These are phyloP conservation scores for Aspergillus fischeri DNA, from an alignment of 2,329 filamentous ascomycete species.

Conservation along the genomic window DNA sequence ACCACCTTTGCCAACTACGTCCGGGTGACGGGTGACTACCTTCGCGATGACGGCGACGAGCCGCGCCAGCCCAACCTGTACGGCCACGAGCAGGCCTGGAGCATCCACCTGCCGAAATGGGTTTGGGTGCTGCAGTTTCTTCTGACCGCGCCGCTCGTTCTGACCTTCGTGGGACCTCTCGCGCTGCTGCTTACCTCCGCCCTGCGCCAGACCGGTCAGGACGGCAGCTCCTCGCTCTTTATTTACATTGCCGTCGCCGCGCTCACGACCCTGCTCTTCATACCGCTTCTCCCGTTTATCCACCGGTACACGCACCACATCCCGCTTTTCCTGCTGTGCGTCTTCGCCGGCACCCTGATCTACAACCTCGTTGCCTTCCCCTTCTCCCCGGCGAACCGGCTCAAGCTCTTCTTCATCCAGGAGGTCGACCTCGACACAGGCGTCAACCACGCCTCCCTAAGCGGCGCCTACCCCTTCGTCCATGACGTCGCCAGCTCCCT, in stretches of 20 bases:
- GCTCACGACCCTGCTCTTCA: slow-evolving; percentile 66
- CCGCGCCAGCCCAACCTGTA: slow-evolving; percentile 46
- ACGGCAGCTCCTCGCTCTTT: slow-evolving; percentile 68
- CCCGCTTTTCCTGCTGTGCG: slow-evolving; percentile 67
- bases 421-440: slow-evolving; percentile 70
- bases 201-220: slow-evolving; percentile 74
- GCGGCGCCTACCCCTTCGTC: slow-evolving; percentile 65
- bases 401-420: slow-evolving; percentile 87
- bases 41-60: slow-evolving; percentile 25
- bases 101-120: slow-evolving; percentile 70
- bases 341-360: slow-evolving; percentile 71
- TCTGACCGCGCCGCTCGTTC: slow-evolving; percentile 69
- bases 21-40: slow-evolving; percentile 29
- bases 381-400: slow-evolving; percentile 71
- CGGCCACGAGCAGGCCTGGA: slow-evolving; percentile 80
- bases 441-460: slow-evolving; percentile 65
- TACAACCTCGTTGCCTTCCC: slow-evolving; percentile 88
- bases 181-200: slow-evolving; percentile 68
- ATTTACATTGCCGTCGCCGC: slow-evolving; percentile 68
- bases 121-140: slow-evolving; percentile 86
- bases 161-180: slow-evolving; percentile 74
- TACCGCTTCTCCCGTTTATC: slow-evolving; percentile 77
- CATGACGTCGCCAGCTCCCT: slow-evolving; percentile 63
- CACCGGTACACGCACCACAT: slow-evolving; percentile 82
- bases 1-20: slow-evolving; percentile 56